Evolutionary conservation across 768 basidiomycete genomes (phyloP), one percentile per base, ranked within the genome.

Genomic region (Leucosporidium scottii): DNA sequence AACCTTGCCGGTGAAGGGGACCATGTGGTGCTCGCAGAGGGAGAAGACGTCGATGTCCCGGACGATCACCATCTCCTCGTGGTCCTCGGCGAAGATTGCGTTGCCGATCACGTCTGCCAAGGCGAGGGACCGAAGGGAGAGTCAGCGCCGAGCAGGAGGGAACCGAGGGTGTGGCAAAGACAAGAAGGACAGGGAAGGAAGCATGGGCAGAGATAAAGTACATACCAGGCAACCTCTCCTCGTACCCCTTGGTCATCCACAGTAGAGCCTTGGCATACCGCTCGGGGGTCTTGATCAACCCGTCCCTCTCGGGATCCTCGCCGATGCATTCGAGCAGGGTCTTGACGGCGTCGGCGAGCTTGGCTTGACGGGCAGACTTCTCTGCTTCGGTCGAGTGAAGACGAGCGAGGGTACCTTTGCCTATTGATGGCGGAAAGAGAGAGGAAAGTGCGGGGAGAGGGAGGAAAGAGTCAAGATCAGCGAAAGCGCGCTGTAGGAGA

Each of bases 161-260:
- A 34, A n/a, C n/a, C n/a, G n/a, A n/a, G n/a, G n/a, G n/a, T n/a
- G n/a, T n/a, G n/a, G n/a, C n/a, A 34, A 7, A 31, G 20, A 18
- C 1, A 30, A 23, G 25, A 28, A 30, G 53, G 59, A 23, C 20
- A 36, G 34, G 8, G 5, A 61, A 44, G n/a, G 25, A 17, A 44
- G 39, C 36, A 15, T 34, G 56, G 39, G 53, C 51, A 64, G 39
- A 31, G 55, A 31, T 4, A 21, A 55, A 28, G 48, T 28, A 27
- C 77, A 61, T 63, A 92, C 93, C 91, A 80, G 87, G 85, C 72
- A 99, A 80, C 72, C 91, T 85, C 78, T 98, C 93, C 78, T 98
- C 96, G 79, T 99, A 99, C 15, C 96, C 96, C 77, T 88, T 86
- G 44, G 96, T 98, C 93, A 98, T 96, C 92, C 92, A 98, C 83